A percentile compares a stretch with the other conserved stretches of the same genome.
Evolutionary conservation across 331 rosid species (phyloP).

Genomic region (Cydonia oblonga): DNA sequence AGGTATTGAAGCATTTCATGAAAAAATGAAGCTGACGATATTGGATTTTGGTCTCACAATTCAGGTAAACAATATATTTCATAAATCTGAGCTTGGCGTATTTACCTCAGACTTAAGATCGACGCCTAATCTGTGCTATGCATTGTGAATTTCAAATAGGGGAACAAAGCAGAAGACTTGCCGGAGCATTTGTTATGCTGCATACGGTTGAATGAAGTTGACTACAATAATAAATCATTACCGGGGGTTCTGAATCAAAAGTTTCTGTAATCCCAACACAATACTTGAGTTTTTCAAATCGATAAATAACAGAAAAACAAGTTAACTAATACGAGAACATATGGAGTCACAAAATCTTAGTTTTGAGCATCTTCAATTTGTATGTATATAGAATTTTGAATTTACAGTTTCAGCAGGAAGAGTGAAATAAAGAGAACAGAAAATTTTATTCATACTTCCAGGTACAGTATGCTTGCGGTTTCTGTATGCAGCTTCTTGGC

Average conservation of each 20-base stretch:
- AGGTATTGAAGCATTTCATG: conserved; percentile 78
- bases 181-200: conserved; percentile 84
- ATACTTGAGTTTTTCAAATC: neutral
- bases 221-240: conserved; percentile 43
- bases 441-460: neutral
- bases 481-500: neutral
- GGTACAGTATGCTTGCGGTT: neutral
- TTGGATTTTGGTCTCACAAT: conserved; percentile 80
- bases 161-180: conserved; percentile 82
- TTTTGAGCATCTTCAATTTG: neutral
- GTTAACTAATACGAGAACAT: conserved; percentile 2
- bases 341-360: neutral
- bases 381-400: neutral
- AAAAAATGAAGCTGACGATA: conserved; percentile 54
- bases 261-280: neutral
- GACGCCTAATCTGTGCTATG: neutral
- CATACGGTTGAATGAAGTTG: conserved; percentile 61
- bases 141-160: conserved; percentile 36
- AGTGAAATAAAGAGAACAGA: neutral
- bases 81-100: neutral
- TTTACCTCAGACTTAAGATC: conserved; percentile 4
- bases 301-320: neutral
- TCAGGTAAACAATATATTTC: conserved; percentile 44
- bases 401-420: neutral
- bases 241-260: conserved; percentile 23